These are phyloP conservation scores for Myochromella boudieri DNA, from an alignment of 768 basidiomycete genomes.

Conservation along the genomic window DNA sequence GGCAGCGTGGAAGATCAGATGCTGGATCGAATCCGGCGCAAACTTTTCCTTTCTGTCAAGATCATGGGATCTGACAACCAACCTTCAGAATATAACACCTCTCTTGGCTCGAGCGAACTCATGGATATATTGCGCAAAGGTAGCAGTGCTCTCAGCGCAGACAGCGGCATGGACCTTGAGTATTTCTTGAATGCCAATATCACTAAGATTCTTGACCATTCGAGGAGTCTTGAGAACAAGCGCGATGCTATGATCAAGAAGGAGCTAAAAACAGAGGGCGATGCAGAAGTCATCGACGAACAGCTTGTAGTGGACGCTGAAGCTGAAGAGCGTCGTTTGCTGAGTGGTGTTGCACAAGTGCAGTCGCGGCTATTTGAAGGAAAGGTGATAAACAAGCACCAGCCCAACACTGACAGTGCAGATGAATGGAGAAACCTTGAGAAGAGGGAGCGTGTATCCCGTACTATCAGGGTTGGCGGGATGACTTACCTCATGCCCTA, in stretches of 20 bases:
- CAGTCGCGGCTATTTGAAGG: constrained; percentile 61
- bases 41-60: constrained; percentile 65
- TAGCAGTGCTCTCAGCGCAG: constrained; percentile 50
- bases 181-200: constrained; percentile 46
- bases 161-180: constrained; percentile 37
- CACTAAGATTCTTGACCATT: constrained; percentile 43
- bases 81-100: constrained; percentile 21
- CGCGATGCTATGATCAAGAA: constrained; percentile 47
- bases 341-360: constrained; percentile 59
- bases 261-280: constrained; percentile 29
- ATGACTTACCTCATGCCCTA: constrained; percentile 28
- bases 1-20: constrained; percentile 78
- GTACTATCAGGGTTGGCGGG: constrained; percentile 33
- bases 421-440: constrained; percentile 45
- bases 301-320: constrained; percentile 42
- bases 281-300: constrained; percentile 11
- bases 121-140: constrained; percentile 58
- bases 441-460: constrained; percentile 41
- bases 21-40: constrained; percentile 68
- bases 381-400: constrained; percentile 32
- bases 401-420: constrained; percentile 42
- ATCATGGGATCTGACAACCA: constrained; percentile 48
- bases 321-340: constrained; percentile 50
- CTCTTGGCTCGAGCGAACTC: constrained; percentile 44
- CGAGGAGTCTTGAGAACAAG: constrained; percentile 38